These are phyloP conservation scores for Puccinia novopanici DNA, from an alignment of 1,284 basidiomycete genomes.

Conservation along the genomic window DNA sequence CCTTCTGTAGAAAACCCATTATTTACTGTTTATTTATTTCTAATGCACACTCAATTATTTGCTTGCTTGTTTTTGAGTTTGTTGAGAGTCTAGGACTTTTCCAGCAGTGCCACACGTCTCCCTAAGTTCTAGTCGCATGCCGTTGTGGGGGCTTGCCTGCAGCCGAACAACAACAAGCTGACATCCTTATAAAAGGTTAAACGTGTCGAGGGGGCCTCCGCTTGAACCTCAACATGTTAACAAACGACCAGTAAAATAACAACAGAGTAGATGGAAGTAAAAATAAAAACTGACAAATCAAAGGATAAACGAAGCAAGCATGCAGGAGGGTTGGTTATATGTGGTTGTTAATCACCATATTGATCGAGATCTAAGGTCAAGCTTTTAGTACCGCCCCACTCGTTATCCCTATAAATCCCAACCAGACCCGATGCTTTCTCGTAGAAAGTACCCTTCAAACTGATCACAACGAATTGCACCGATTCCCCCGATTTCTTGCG, in stretches of 20 bases:
- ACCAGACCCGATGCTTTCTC: constrained; percentile 88
- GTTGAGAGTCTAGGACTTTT: not conserved
- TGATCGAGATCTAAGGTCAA: constrained; percentile 77
- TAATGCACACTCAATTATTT: not conserved
- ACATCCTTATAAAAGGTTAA: too few relatives aligned
- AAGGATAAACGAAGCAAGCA: too few relatives aligned
- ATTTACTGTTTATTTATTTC: not conserved
- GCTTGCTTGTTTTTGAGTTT: not conserved
- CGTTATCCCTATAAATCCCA: constrained; percentile 90
- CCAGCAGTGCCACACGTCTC: too few relatives aligned
- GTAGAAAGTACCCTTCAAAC: constrained; percentile 65
- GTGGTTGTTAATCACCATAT: constrained; percentile 54
- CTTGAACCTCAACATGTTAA: not conserved
- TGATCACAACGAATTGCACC: constrained; percentile 59
- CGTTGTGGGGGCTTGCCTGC: too few relatives aligned
- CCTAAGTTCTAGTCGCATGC: too few relatives aligned
- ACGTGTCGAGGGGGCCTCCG: not conserved
- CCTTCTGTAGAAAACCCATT: not conserved
- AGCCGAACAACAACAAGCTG: too few relatives aligned
- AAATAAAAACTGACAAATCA: not conserved
- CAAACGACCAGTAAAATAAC: not conserved
- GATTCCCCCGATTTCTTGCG: constrained; percentile 59
- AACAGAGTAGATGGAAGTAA: not conserved
- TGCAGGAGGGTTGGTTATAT: not conserved
- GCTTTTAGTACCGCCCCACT: constrained; percentile 83